Conservation (phyloP, 2,329 filamentous ascomycete species). For the Elsinoe necatrix region DNA sequence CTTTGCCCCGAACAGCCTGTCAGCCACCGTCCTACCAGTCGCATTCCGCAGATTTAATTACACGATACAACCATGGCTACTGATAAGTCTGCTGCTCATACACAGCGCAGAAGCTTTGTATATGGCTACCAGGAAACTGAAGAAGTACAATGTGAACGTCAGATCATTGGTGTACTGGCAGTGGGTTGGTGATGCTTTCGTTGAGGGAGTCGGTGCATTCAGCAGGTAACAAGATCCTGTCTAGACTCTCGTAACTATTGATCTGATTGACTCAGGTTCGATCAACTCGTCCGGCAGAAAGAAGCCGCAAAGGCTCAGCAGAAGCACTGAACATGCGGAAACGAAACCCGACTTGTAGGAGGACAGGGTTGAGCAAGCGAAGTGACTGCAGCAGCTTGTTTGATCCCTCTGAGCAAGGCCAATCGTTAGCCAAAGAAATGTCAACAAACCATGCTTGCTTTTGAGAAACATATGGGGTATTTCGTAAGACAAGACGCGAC, state of each 20-base stretch:
- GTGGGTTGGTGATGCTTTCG: slow-evolving; percentile 45
- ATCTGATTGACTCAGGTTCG: slow-evolving; percentile 27
- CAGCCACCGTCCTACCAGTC: slow-evolving; percentile 38
- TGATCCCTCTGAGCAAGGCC: slow-evolving; percentile 8
- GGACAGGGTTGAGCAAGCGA: slow-evolving; percentile 7
- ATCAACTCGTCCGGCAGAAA: slow-evolving; percentile 36
- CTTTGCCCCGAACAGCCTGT: slow-evolving; percentile 44
- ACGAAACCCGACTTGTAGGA: too few relatives aligned
- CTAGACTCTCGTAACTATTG: background rate
- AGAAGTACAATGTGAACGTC: slow-evolving; percentile 44
- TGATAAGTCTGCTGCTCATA: slow-evolving; percentile 51
- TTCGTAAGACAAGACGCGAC: background rate
- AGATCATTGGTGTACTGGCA: slow-evolving; percentile 44
- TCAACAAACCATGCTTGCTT: slow-evolving; percentile 14
- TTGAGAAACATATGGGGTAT: slow-evolving; percentile 11
- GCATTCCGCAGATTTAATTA: slow-evolving; percentile 51
- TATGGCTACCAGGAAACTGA: slow-evolving; percentile 40
- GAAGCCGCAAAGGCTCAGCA: slow-evolving; percentile 31
- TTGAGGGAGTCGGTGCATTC: slow-evolving; percentile 46
- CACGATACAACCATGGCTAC: slow-evolving; percentile 51
- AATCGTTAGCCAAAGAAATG: background rate
- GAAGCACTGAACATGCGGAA: slow-evolving; percentile 28
- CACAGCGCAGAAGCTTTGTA: slow-evolving; percentile 56
- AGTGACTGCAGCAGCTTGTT: slow-evolving; percentile 5
- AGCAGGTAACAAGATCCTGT: slow-evolving; percentile 27